phyloP scores from a whole-genome alignment of 2,329 filamentous ascomycete species.

The Tolypocladium album region DNA sequence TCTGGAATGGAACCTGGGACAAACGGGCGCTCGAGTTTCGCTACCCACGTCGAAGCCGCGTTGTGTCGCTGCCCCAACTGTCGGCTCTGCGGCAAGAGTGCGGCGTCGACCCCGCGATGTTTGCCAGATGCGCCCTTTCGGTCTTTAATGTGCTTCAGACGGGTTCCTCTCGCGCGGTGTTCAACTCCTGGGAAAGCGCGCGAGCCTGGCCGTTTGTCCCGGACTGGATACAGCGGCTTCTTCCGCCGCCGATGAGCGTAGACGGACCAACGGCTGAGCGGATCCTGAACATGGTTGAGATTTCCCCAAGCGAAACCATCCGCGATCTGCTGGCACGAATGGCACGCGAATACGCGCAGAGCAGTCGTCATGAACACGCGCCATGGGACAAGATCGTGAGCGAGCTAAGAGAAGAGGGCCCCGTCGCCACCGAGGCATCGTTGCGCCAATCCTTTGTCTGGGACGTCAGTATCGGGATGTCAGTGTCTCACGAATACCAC shows the following conservation, averaged over 20 bases:
- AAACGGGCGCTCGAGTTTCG: slow-evolving; percentile 11
- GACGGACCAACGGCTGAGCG: slow-evolving; percentile 25
- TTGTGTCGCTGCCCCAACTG: slow-evolving; percentile 16
- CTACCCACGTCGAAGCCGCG: slow-evolving; percentile 18
- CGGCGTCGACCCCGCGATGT: slow-evolving; percentile 14
- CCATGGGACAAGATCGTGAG: slow-evolving; percentile 22
- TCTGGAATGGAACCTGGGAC: slow-evolving; percentile 21
- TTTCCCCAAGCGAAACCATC: slow-evolving; percentile 13
- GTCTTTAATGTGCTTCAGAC: slow-evolving; percentile 24
- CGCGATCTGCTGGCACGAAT: slow-evolving; percentile 16
- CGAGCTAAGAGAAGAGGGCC: slow-evolving; percentile 20
- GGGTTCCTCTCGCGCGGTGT: slow-evolving; percentile 17
- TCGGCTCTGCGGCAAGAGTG: slow-evolving; percentile 9
- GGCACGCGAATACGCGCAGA: slow-evolving; percentile 12
- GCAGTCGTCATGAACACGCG: slow-evolving; percentile 17
- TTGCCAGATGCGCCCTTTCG: slow-evolving; percentile 19
- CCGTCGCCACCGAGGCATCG: slow-evolving; percentile 19
- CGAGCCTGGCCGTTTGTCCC: slow-evolving; percentile 27
- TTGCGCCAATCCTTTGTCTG: slow-evolving; percentile 27
- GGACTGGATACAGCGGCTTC: slow-evolving; percentile 19
- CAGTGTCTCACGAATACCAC: slow-evolving; percentile 5
- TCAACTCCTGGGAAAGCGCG: slow-evolving; percentile 22
- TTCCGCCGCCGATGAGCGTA: slow-evolving; percentile 25
- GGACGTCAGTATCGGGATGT: slow-evolving; percentile 23
- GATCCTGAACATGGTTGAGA: slow-evolving; percentile 22